Evolutionary conservation across 805 yeast species (phyloP).

Genomic region (Myxozyma sirexii): DNA sequence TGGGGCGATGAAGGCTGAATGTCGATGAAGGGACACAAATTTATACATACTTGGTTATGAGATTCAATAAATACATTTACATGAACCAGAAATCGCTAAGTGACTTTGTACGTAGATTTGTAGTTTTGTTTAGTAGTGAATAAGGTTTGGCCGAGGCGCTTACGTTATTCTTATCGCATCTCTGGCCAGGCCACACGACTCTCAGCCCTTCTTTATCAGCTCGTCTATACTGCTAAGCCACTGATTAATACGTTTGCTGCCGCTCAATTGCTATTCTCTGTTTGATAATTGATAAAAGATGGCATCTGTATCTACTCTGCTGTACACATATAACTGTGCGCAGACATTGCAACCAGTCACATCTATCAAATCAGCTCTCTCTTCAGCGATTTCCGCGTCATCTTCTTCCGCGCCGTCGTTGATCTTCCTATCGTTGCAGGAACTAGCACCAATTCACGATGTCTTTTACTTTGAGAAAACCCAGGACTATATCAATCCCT

Average conservation of each 20-base stretch:
- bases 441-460: constrained; percentile 43
- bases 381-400: constrained; percentile 1
- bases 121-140: not conserved
- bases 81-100: too few relatives aligned
- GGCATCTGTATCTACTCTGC: constrained; percentile 16
- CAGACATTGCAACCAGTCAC: constrained; percentile 32
- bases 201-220: not conserved
- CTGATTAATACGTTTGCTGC: too few relatives aligned
- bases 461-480: constrained; percentile 38
- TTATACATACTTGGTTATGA: not conserved
- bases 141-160: constrained; percentile 1
- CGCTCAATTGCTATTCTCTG: not conserved
- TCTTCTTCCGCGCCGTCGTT: constrained; percentile 35
- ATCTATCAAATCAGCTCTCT: constrained; percentile 14
- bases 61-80: too few relatives aligned
- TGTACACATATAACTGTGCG: constrained; percentile 41
- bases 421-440: constrained; percentile 44
- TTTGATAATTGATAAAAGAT: not conserved
- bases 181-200: not conserved
- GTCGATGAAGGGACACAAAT: constrained; percentile 34
- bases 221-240: not conserved
- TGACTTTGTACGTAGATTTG: not conserved
- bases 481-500: constrained; percentile 36
- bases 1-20: constrained; percentile 35
- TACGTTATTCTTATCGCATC: constrained; percentile 17